Base-by-base conservation (phyloP, 495 filamentous ascomycete species). In the Astrothelium macrocarpum region DNA sequence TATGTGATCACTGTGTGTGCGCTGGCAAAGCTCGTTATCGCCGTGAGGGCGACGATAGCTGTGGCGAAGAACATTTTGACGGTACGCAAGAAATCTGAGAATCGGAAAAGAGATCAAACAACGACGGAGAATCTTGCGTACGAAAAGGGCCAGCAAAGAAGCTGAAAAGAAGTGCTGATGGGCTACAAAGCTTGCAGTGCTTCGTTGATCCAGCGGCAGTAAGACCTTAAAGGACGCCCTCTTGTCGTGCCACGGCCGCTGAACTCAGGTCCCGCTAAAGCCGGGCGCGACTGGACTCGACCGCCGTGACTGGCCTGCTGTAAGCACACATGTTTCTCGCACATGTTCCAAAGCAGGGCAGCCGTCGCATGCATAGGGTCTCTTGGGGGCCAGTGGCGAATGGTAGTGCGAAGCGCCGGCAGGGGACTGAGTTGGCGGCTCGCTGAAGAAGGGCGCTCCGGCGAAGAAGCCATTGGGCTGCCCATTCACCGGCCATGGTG, bases 1-100 rank as follows among this genome's bases (percentile, higher is more conserved):
- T 97, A 99, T 65, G 87, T 87, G 76, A 97, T 89, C 71, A 96
- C 79, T 16, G 84, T 94, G 74, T 99, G 94, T 53, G 94, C 88
- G 23, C 85, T 78, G 32, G 81, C 84, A 68, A 85, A 61, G 25
- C 62, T 61, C 49, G 59, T 72, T 49, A 61, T 66, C 25, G 66
- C 64, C 64, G 73, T 66, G 42, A 79, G 67, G 26, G 77, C 71
- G 46, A 78, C 73, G 29, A 85, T 69, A 59, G 87, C 70, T 56
- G 34, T 18, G 7, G 65, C n/a, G 42, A 34, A 32, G 45, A 65
- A 53, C 66, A 68, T 68, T 29, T 59, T 65, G 62, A 14, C 42
- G 32, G 18, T 29, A 20, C 11, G 10, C 49, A 16, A 39, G 49
- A 56, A 56, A 29, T 4, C 49, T 9, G 49, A 16, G 16, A 56